Conservation (phyloP, 2,329 filamentous ascomycete genomes). For the Corinectria fuckeliana region DNA sequence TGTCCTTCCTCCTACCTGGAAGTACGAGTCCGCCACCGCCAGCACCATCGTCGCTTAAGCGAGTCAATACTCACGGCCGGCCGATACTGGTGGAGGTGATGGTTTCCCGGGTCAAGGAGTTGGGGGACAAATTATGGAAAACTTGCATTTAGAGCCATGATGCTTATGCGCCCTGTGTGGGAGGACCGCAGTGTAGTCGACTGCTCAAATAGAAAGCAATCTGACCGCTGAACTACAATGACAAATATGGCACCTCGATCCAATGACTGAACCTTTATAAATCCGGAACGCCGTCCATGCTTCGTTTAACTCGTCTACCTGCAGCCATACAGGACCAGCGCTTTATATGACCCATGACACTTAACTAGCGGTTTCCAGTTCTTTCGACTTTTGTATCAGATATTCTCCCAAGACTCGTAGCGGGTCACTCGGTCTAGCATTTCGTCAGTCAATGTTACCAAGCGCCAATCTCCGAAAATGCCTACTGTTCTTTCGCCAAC, state of each 20-base stretch:
- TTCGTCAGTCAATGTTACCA: constrained; percentile 16
- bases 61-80: constrained; percentile 30
- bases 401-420: constrained; percentile 74
- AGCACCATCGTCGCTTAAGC: constrained; percentile 90
- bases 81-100: constrained; percentile 39
- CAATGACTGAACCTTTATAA: constrained; percentile 32
- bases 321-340: neutral
- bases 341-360: neutral
- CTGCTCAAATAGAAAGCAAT: constrained; percentile 46
- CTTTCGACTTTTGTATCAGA: constrained; percentile 70
- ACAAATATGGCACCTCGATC: constrained; percentile 34
- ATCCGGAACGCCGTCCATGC: constrained; percentile 36
- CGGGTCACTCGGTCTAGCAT: constrained; percentile 67
- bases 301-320: constrained; percentile 17
- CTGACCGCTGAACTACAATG: constrained; percentile 42
- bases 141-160: constrained; percentile 54
- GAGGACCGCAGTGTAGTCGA: constrained; percentile 42
- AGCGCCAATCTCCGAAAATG: constrained; percentile 39
- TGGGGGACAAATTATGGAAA: constrained; percentile 50
- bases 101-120: constrained; percentile 53
- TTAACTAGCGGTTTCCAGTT: constrained; percentile 57
- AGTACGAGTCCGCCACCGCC: constrained; percentile 97
- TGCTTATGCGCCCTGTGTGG: constrained; percentile 48
- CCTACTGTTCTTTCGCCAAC: constrained; percentile 74
- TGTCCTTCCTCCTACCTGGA: constrained; percentile 90